Conservation (phyloP, 2,329 filamentous ascomycete genomes). For the Fusarium musae region DNA sequence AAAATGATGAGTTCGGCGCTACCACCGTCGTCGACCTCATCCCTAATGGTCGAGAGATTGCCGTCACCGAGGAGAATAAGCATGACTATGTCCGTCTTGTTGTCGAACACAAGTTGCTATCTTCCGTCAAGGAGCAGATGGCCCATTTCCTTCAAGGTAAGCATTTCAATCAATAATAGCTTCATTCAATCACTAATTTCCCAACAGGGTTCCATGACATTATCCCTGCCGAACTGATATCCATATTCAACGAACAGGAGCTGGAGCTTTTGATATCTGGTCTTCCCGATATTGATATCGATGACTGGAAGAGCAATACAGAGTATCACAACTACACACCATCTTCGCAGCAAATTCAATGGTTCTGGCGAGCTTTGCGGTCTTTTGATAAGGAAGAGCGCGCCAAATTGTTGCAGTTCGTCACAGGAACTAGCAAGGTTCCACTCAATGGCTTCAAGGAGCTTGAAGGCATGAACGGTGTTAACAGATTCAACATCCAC, state of each 20-base stretch:
- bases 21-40: constrained; percentile 88
- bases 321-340: constrained; percentile 98
- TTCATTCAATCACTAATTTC: constrained; percentile 3
- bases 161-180: constrained; percentile 30
- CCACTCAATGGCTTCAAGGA: constrained; percentile 99
- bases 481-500: constrained; percentile 98
- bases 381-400: constrained; percentile 99
- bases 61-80: constrained; percentile 98
- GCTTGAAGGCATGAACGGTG: constrained; percentile 98
- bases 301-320: constrained; percentile 99
- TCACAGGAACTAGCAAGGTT: constrained; percentile 98
- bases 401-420: constrained; percentile 96
- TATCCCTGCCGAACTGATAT: constrained; percentile 90
- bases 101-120: constrained; percentile 91
- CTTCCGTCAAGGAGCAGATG: constrained; percentile 93
- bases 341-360: constrained; percentile 95
- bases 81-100: constrained; percentile 95
- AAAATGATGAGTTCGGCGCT: constrained; percentile 93
- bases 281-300: constrained; percentile 94
- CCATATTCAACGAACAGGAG: constrained; percentile 99
- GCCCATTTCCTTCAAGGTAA: constrained; percentile 88
- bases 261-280: constrained; percentile 96
- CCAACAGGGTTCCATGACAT: constrained; percentile 91
- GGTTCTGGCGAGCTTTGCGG: constrained; percentile 98
- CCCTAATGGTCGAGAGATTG: constrained; percentile 87